These are phyloP conservation scores for Synchytrium microbalum DNA, from an alignment of 371 early-diverging fungal species.

Conservation along the genomic window DNA sequence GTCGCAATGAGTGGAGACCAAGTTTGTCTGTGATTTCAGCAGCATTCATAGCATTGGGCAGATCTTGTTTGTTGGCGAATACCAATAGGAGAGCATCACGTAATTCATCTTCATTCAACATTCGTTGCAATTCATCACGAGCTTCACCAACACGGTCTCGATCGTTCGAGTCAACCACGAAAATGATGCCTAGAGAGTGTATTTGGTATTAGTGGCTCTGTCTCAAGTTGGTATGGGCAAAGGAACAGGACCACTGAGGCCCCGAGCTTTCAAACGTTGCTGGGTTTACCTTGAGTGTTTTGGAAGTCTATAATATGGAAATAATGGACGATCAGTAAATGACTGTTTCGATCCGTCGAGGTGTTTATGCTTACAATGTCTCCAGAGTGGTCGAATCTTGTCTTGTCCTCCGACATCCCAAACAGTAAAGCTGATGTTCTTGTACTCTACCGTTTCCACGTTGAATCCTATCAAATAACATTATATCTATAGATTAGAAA, in stretches of 20 bases:
- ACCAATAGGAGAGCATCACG: slow-evolving; percentile 42
- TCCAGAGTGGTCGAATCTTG: slow-evolving; percentile 90
- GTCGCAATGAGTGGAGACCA: slow-evolving; percentile 57
- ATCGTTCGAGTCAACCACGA: slow-evolving; percentile 63
- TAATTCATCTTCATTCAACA: slow-evolving; percentile 47
- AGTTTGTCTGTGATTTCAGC: slow-evolving; percentile 48
- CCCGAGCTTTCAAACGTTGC: neutral
- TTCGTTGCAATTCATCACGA: slow-evolving; percentile 41
- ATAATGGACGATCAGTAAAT: slow-evolving; percentile 5
- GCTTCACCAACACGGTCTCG: slow-evolving; percentile 49
- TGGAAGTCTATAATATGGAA: slow-evolving; percentile 36
- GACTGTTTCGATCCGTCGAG: neutral
- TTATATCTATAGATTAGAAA: too few species aligned
- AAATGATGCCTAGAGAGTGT: slow-evolving; percentile 44
- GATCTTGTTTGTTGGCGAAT: slow-evolving; percentile 56
- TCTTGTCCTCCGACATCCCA: slow-evolving; percentile 98
- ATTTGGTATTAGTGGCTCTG: slow-evolving; percentile 7
- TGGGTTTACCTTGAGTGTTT: slow-evolving; percentile 29
- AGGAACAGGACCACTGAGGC: too few species aligned
- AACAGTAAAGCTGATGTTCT: slow-evolving; percentile 93
- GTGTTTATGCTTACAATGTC: slow-evolving; percentile 51
- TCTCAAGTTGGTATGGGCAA: slow-evolving; percentile 1
- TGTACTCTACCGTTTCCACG: slow-evolving; percentile 95
- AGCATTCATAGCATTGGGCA: slow-evolving; percentile 49
- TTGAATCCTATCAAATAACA: slow-evolving; percentile 70